Evolutionary conservation across 2,329 filamentous ascomycete genomes (phyloP).

Genomic region (Cadophora malorum): DNA sequence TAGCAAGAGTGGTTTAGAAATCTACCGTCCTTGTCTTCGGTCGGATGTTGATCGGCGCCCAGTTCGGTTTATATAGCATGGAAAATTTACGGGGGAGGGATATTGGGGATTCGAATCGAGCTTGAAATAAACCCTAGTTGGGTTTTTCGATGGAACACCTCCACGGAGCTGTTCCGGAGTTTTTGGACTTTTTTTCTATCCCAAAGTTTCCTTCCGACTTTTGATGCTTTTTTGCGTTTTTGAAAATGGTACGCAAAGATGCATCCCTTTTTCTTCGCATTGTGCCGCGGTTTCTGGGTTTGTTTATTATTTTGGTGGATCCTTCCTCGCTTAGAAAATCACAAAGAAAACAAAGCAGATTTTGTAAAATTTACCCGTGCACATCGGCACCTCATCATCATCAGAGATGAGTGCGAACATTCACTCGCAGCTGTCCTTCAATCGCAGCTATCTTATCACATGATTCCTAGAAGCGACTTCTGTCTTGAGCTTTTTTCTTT

Average conservation of each 20-base stretch:
- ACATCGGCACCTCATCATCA: no score
- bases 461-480: neutral
- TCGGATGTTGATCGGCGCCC: neutral
- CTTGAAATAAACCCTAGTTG: neutral
- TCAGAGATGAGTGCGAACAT: neutral
- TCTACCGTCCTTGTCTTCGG: neutral
- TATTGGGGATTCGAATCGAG: neutral
- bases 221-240: no score
- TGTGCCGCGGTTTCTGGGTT: neutral
- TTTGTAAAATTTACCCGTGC: neutral
- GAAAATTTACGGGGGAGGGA: neutral
- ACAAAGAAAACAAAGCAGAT: constrained; percentile 5
- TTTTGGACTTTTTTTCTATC: neutral
- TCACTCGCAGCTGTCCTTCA: neutral
- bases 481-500: neutral
- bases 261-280: neutral
- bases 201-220: neutral
- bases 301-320: neutral
- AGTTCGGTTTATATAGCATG: neutral
- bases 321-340: neutral
- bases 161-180: neutral
- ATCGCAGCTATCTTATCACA: neutral
- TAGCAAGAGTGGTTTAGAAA: neutral
- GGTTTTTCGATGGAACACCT: neutral
- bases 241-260: neutral